Conservation (phyloP, 495 filamentous ascomycete genomes). For the Talaromyces wortmannii region DNA sequence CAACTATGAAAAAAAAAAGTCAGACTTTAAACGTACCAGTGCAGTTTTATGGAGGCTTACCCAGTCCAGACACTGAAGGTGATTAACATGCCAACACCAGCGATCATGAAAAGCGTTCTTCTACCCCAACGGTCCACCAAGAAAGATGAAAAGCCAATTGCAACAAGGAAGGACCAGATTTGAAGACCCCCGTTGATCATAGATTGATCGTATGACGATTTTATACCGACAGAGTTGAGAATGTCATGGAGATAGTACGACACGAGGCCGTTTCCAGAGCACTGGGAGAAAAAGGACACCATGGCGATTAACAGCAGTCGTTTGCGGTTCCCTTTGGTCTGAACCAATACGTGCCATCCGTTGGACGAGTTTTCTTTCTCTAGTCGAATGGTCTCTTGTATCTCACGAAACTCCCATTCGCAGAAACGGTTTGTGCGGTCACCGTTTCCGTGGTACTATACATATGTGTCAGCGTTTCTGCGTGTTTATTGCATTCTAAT, state of each 20-base stretch:
- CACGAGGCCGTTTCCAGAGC: constrained; percentile 30
- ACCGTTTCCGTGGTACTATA: constrained; percentile 26
- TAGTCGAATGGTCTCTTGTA: constrained; percentile 11
- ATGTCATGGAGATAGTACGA: constrained; percentile 31
- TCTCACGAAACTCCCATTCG: constrained; percentile 12
- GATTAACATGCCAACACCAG: constrained; percentile 46
- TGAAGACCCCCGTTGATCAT: constrained; percentile 12
- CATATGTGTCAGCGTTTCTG: background rate
- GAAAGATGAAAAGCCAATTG: constrained; percentile 25
- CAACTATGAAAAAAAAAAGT: constrained; percentile 5
- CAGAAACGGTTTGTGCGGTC: constrained; percentile 4
- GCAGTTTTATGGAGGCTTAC: background rate
- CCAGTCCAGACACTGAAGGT: constrained; percentile 40
- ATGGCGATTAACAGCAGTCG: constrained; percentile 47
- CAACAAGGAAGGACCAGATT: constrained; percentile 34
- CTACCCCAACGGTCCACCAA: constrained; percentile 56
- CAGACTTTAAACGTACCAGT: too few species aligned
- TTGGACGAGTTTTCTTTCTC: constrained; percentile 30
- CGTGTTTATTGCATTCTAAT: background rate
- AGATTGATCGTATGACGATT: constrained; percentile 28
- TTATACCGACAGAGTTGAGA: constrained; percentile 24
- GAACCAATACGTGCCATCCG: constrained; percentile 43
- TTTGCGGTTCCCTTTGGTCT: constrained; percentile 46
- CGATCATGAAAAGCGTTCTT: constrained; percentile 49
- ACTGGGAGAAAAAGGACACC: constrained; percentile 47